A percentile compares a stretch with the other conserved stretches of the same genome.
Evolutionary conservation across 108 stramenopile genomes (phyloP).

Genomic region (Cyclotella sp.): DNA sequence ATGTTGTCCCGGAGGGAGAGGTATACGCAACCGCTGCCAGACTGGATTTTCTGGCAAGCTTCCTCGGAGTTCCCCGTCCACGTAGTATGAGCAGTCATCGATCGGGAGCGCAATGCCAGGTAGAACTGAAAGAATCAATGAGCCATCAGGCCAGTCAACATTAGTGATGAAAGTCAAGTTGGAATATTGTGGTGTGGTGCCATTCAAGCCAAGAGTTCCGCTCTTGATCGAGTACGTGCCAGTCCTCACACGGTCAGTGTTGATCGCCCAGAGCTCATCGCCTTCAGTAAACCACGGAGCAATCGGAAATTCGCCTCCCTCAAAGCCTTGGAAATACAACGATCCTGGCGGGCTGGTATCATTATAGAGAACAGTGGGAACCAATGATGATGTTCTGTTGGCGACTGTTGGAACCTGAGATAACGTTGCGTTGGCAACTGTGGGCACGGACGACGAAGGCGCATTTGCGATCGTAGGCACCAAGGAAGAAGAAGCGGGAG

Average conservation of each 20-base stretch:
- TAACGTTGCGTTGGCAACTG: not conserved
- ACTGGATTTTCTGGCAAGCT: not conserved
- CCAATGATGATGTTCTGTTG: not conserved
- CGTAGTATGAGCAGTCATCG: slow-evolving; percentile 27
- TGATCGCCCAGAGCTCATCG: slow-evolving; percentile 24
- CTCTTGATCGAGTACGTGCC: slow-evolving; percentile 46
- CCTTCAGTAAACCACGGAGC: slow-evolving; percentile 38
- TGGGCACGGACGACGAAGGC: slow-evolving; percentile 1
- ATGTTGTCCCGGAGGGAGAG: slow-evolving; percentile 27
- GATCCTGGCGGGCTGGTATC: slow-evolving; percentile 19
- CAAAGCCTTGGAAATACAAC: slow-evolving; percentile 28
- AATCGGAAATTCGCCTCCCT: slow-evolving; percentile 17
- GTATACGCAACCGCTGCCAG: slow-evolving; percentile 16
- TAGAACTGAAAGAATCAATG: slow-evolving; percentile 20
- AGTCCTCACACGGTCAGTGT: slow-evolving; percentile 21
- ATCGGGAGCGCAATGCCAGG: slow-evolving; percentile 23
- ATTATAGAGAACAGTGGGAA: slow-evolving; percentile 2
- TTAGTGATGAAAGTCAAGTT: slow-evolving; percentile 36
- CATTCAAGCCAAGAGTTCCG: slow-evolving; percentile 11
- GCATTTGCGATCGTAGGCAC: not conserved
- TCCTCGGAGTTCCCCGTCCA: slow-evolving; percentile 31
- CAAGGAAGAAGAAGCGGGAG: not conserved
- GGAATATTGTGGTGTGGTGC: slow-evolving; percentile 18
- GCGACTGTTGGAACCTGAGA: not conserved
- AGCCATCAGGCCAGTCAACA: slow-evolving; percentile 24